Evolutionary conservation across 805 yeast species (phyloP), one percentile per base, ranked within the genome.

Genomic region (Yarrowia deformans): DNA sequence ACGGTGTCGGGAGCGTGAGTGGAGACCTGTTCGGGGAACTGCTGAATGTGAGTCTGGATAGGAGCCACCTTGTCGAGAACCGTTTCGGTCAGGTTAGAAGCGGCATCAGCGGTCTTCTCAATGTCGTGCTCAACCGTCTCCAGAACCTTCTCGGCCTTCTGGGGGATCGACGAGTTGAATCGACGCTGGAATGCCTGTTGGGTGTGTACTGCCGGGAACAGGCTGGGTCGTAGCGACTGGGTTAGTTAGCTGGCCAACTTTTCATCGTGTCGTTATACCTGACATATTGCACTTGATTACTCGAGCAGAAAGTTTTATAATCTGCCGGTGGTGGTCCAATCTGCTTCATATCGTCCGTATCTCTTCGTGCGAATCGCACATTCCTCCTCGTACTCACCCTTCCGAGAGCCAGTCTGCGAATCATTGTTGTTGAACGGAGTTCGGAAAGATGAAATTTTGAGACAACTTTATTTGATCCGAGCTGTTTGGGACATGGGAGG

Each of bases 341-440:
- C 16, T 12, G 3, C 48, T 29, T 43, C 48, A 2, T 43, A 1
- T 3, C 7, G 13, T 2, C 18, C 4, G 1, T n/a, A 1, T 18
- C 9, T 23, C 18, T 43, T 23, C 2, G 12, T 1, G 8, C 6
- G 18, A 16, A 5, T 29, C 48, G 18, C 23, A 16, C 16, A 13
- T 12, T n/a, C 13, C 29, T 39, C 18, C 42, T 29, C 29, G 5
- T 56, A 60, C 66, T 60, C 52, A 60, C 66, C 66, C 66, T 43
- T 60, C 66, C 68, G 23, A 63, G 68, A 49, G 68, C 68, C 56
- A 63, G 68, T 63, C 68, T 63, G 48, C 68, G 68, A 63, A 63
- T 63, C 68, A 63, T 60, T 60, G 66, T 58, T 43, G 52, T 60
- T 43, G 66, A 7, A 60, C 45, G 48, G 29, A n/a, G n/a, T 54